Evolutionary conservation across 352 stramenopile genomes (phyloP).

Genomic region (Phytophthora pluvialis): DNA sequence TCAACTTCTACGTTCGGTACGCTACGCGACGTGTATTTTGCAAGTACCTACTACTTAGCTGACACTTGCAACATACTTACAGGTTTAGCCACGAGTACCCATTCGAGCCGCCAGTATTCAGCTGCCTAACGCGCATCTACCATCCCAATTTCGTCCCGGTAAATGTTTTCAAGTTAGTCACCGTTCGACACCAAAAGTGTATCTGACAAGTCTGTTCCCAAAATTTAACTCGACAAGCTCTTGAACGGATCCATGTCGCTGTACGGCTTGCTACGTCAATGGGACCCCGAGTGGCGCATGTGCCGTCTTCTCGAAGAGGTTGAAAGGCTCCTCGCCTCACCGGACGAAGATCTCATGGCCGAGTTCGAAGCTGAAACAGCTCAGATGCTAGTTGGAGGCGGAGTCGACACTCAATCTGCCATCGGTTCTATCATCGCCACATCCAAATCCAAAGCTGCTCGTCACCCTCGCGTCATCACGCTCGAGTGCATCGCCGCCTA

Average conservation of each 20-base stretch:
- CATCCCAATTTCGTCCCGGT: constrained; percentile 78
- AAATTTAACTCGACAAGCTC: constrained; percentile 39
- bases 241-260: constrained; percentile 61
- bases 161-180: neutral
- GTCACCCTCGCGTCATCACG: constrained; percentile 58
- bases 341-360: constrained; percentile 53
- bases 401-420: constrained; percentile 15
- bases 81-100: constrained; percentile 68
- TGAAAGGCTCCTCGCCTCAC: constrained; percentile 40
- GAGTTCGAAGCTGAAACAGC: constrained; percentile 53
- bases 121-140: constrained; percentile 62
- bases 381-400: constrained; percentile 21
- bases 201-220: too few relatives aligned
- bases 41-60: neutral
- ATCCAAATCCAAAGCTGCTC: constrained; percentile 32
- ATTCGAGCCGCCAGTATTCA: constrained; percentile 55
- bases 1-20: constrained; percentile 52
- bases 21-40: neutral
- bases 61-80: neutral
- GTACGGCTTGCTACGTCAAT: constrained; percentile 49
- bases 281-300: constrained; percentile 66
- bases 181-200: too few relatives aligned
- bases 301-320: constrained; percentile 53
- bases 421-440: constrained; percentile 18
- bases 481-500: constrained; percentile 63